Conservation (phyloP, 768 basidiomycete genomes). For the Austroboletus festivus region DNA sequence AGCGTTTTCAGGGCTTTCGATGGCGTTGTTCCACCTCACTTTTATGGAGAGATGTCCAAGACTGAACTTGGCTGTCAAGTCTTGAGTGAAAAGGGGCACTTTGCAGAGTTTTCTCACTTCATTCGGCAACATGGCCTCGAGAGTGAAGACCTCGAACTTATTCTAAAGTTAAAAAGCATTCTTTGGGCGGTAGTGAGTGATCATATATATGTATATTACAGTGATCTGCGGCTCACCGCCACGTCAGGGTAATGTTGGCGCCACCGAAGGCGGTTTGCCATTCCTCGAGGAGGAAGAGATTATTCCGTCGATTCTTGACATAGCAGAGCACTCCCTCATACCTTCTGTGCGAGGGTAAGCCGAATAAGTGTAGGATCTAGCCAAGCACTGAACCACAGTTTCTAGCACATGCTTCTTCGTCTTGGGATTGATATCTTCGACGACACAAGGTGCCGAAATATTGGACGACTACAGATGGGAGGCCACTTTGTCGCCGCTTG, state of each 20-base stretch:
- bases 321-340: slow-evolving; percentile 85
- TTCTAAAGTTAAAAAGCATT: slow-evolving; percentile 89
- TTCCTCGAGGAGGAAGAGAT: slow-evolving; percentile 96
- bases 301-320: slow-evolving; percentile 84
- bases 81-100: slow-evolving; percentile 86
- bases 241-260: slow-evolving; percentile 86
- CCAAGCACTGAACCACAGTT: slow-evolving; percentile 10
- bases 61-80: slow-evolving; percentile 93
- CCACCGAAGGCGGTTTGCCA: slow-evolving; percentile 85
- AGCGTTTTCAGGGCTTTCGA: slow-evolving; percentile 60
- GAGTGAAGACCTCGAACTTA: slow-evolving; percentile 75
- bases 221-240: neutral
- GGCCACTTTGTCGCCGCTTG: slow-evolving; percentile 81
- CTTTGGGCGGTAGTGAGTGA: slow-evolving; percentile 90
- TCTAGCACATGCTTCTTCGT: slow-evolving; percentile 93
- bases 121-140: slow-evolving; percentile 86
- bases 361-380: neutral
- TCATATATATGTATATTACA: neutral
- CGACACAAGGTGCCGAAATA: slow-evolving; percentile 88
- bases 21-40: slow-evolving; percentile 88
- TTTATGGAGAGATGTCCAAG: slow-evolving; percentile 97
- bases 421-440: slow-evolving; percentile 87
- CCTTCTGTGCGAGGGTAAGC: slow-evolving; percentile 90
- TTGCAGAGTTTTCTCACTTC: slow-evolving; percentile 86
- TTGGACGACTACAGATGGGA: slow-evolving; percentile 93